Evolutionary conservation across 495 filamentous ascomycete genomes (phyloP), one percentile per base, ranked within the genome.

Genomic region (Niebla homalea): DNA sequence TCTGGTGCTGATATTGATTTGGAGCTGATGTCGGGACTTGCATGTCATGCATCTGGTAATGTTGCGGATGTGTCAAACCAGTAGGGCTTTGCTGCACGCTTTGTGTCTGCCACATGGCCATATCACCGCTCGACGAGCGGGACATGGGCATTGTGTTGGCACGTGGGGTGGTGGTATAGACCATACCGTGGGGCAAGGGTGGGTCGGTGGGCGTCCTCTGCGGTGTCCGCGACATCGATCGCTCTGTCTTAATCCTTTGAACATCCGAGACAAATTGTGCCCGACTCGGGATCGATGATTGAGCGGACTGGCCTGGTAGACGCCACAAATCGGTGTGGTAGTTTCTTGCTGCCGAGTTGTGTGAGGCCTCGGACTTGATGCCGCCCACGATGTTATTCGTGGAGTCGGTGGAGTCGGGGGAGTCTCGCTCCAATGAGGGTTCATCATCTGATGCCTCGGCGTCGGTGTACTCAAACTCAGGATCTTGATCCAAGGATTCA

Each of bases 361-460:
- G 8, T 20, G 38, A 43, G 21, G 14, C 39, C 38, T 19, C 35
- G 11, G 23, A 43, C 44, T 19, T 48, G 26, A 48, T 20, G 3
- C n/a, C 32, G 21, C 14, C 42, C 37, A 40, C 51, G 39, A 36
- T 52, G 43, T 40, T 25, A 6, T 52, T 37, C 16, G 43, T 18
- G 32, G 46, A 51, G 47, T 63, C 61, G 16, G 46, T 46, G n/a
- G 67, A 62, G n/a, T 57, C 37, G 44, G 65, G 60, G 10, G 63
- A 65, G 52, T 74, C 70, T 23, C 61, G 43, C 48, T 66, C 66
- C 35, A 73, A 16, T 16, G 45, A 45, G 36, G 55, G 36, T 43
- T 67, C 66, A 16, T 52, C 54, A 5, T 54, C 55, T 37, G 55
- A 57, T 26, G 41, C 23, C 5, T 57, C 55, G 23, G 43, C 55